phyloP scores from a whole-genome alignment of 345 rosid genomes.

The Boechera stricta region DNA sequence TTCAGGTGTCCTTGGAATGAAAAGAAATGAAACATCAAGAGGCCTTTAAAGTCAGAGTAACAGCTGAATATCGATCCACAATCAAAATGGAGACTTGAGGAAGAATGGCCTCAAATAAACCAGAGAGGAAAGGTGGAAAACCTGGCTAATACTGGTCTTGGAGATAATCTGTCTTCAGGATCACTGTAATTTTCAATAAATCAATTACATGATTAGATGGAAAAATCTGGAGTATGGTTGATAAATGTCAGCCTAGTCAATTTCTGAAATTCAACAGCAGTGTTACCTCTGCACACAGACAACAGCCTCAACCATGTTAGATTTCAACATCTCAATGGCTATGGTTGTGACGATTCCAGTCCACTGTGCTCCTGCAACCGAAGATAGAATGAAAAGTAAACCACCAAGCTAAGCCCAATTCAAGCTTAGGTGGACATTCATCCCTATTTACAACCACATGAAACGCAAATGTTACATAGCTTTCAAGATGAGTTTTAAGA shows the following conservation, averaged over 20 bases:
- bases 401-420: conserved; percentile 7
- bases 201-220: conserved; percentile 10
- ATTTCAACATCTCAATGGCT: conserved; percentile 90
- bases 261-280: background rate
- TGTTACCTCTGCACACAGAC: conserved; percentile 92
- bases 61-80: conserved; percentile 17
- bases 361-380: conserved; percentile 90
- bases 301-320: conserved; percentile 92
- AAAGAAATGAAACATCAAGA: conserved; percentile 29
- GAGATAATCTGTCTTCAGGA: conserved; percentile 87
- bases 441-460: conserved; percentile 5
- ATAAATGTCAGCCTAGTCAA: conserved; percentile 17
- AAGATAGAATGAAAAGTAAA: conserved; percentile 30
- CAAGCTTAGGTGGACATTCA: background rate
- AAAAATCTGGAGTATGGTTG: background rate
- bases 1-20: conserved; percentile 71
- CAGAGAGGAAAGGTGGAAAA: conserved; percentile 32
- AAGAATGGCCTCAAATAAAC: conserved; percentile 28
- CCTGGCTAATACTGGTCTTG: conserved; percentile 96
- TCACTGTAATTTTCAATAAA: conserved; percentile 56
- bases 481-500: conserved; percentile 7
- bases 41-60: background rate
- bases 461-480: background rate
- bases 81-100: conserved; percentile 4
- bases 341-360: conserved; percentile 96